A percentile compares a stretch with the other conserved stretches of the same genome.
These are phyloP conservation scores for Daldinia grandis DNA, from an alignment of 495 filamentous ascomycete species.

Conservation along the genomic window DNA sequence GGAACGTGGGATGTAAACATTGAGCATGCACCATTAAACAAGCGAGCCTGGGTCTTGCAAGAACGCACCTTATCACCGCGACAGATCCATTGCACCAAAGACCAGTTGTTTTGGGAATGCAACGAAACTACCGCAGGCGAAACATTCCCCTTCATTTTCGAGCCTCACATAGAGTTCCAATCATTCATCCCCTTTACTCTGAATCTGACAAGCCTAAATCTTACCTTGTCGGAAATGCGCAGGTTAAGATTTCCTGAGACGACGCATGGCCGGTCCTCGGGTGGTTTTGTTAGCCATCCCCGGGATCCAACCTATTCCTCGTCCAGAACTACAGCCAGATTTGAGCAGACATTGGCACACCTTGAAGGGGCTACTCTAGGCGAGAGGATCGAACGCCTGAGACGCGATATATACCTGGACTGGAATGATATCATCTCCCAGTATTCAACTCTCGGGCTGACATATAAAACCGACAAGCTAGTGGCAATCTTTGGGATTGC, in stretches of 20 bases:
- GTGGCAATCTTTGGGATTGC: not conserved
- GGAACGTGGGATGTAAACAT: too few species aligned
- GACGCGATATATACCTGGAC: not conserved
- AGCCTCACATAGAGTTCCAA: too few species aligned
- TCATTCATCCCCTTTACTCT: rapidly evolving
- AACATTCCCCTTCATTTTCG: too few species aligned
- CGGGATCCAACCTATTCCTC: not conserved
- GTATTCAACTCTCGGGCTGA: not conserved
- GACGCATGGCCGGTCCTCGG: not conserved
- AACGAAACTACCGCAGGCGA: too few species aligned
- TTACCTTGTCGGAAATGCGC: too few species aligned
- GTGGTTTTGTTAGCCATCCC: not conserved
- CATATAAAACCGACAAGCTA: not conserved
- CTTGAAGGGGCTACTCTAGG: not conserved
- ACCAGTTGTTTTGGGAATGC: too few species aligned
- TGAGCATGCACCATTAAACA: too few species aligned
- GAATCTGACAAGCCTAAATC: too few species aligned
- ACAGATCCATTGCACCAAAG: too few species aligned
- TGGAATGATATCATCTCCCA: not conserved
- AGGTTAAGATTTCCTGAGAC: too few species aligned
- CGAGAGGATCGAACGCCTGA: not conserved
- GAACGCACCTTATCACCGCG: too few species aligned
- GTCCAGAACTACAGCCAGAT: not conserved
- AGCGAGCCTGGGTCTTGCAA: too few species aligned
- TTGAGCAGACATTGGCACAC: not conserved